A percentile compares a stretch with the other conserved stretches of the same genome.
These are phyloP conservation scores for Talaromyces wortmannii DNA, from an alignment of 495 filamentous ascomycete genomes.

Conservation along the genomic window DNA sequence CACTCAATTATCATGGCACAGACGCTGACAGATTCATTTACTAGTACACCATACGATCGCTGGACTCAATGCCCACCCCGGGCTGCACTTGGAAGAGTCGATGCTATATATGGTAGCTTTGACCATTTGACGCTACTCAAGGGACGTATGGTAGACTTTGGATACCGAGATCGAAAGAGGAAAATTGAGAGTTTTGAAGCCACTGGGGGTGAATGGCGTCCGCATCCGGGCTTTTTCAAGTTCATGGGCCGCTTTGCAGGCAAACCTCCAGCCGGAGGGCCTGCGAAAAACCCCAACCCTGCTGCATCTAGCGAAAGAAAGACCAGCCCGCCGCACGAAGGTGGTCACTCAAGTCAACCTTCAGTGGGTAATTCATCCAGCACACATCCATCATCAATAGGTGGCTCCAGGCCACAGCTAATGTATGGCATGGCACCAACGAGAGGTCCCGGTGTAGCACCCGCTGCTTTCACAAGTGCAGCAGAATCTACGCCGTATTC, in stretches of 20 bases:
- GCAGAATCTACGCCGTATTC: conserved; percentile 8
- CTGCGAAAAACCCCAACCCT: conserved; percentile 16
- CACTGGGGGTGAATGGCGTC: conserved; percentile 51
- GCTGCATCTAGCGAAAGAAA: conserved; percentile 11
- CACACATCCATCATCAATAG: conserved; percentile 12
- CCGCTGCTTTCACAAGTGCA: conserved; percentile 29
- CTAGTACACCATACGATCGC: conserved; percentile 67
- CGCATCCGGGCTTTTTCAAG: conserved; percentile 41
- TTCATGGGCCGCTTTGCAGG: conserved; percentile 34
- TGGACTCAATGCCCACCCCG: conserved; percentile 85
- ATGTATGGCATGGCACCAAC: conserved; percentile 52
- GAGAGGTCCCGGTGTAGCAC: conserved; percentile 27
- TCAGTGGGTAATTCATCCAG: conserved; percentile 10
- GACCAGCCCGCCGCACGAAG: no score
- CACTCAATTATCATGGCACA: conserved; percentile 7
- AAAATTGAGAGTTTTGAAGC: conserved; percentile 53
- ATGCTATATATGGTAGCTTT: conserved; percentile 77
- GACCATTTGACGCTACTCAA: conserved; percentile 82
- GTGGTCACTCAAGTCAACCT: neutral
- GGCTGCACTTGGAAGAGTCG: conserved; percentile 67
- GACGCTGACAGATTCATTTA: neutral
- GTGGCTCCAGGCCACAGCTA: conserved; percentile 11
- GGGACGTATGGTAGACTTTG: conserved; percentile 76
- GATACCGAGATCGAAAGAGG: conserved; percentile 66
- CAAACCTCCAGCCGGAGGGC: conserved; percentile 9